These are phyloP conservation scores for Penicillium maclennaniae DNA, from an alignment of 495 filamentous ascomycete genomes.

Conservation along the genomic window DNA sequence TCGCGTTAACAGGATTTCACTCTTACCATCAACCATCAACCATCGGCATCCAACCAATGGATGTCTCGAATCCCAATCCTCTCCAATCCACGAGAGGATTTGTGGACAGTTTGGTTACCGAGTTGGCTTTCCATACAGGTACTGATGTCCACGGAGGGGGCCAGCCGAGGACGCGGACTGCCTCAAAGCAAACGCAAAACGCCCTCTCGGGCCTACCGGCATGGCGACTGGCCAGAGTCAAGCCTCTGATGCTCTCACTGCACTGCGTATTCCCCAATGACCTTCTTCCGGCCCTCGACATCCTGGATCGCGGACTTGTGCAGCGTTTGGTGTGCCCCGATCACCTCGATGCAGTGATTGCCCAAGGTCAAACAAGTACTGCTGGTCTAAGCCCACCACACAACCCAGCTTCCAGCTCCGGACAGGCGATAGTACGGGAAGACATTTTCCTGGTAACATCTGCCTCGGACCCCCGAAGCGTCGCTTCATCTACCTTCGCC, in stretches of 20 bases:
- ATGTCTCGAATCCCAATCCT: not conserved
- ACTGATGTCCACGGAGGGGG: conserved; percentile 1
- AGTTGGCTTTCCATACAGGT: conserved; percentile 15
- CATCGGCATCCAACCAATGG: not conserved
- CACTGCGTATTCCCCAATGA: conserved; percentile 54
- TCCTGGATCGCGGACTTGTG: conserved; percentile 72
- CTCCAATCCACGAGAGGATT: conserved; percentile 13
- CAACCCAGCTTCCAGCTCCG: not conserved
- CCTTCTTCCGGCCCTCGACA: conserved; percentile 71
- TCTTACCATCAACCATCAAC: too few relatives aligned
- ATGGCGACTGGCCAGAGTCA: conserved; percentile 22
- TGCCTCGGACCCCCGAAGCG: conserved; percentile 37
- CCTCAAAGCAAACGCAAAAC: conserved; percentile 11
- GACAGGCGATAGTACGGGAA: conserved; percentile 7
- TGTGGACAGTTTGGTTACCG: conserved; percentile 27
- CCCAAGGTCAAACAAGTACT: conserved; percentile 1
- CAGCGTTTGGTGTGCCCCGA: conserved; percentile 32
- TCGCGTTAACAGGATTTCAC: too few relatives aligned
- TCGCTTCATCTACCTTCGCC: conserved; percentile 18
- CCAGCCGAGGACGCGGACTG: conserved; percentile 5
- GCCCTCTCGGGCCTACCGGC: conserved; percentile 19
- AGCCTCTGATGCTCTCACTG: conserved; percentile 47
- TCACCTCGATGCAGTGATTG: not conserved
- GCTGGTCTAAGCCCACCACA: not conserved
- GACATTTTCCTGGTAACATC: conserved; percentile 37